phyloP scores from a whole-genome alignment of 345 rosid genomes.

The Brassica rapa region DNA sequence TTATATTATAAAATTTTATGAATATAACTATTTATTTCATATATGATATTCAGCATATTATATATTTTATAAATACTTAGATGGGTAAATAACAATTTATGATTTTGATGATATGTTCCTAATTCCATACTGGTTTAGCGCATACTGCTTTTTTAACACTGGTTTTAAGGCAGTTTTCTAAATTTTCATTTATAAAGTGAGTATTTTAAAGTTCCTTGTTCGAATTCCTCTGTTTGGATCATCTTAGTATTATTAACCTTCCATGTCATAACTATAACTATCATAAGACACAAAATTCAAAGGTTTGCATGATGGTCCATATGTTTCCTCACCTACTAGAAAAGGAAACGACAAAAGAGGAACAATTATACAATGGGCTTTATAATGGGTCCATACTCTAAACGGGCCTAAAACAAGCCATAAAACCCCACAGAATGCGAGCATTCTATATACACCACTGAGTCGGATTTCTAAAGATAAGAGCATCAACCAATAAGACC shows the following conservation, averaged over 20 bases:
- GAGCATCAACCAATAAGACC: slow-evolving; percentile 61
- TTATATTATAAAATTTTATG: too few relatives aligned
- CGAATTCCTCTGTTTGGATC: background rate
- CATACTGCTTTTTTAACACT: background rate
- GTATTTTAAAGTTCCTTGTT: background rate
- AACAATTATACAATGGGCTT: background rate
- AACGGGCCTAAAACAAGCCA: slow-evolving; percentile 29
- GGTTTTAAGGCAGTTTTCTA: background rate
- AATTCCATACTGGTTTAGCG: background rate
- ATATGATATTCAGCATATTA: too few relatives aligned
- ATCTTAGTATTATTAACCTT: background rate
- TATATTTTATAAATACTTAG: background rate
- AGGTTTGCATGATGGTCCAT: slow-evolving; percentile 2
- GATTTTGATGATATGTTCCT: background rate
- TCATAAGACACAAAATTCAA: background rate
- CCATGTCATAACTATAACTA: background rate
- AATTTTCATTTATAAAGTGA: background rate
- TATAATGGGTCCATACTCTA: background rate
- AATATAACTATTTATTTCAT: too few relatives aligned
- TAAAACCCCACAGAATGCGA: slow-evolving; percentile 16
- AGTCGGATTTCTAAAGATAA: slow-evolving; percentile 64
- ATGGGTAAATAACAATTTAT: background rate
- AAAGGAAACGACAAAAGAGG: background rate
- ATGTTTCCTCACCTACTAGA: background rate
- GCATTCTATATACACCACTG: slow-evolving; percentile 30